Conservation (phyloP, 1,284 basidiomycete genomes). For the Sutorius eximius region DNA sequence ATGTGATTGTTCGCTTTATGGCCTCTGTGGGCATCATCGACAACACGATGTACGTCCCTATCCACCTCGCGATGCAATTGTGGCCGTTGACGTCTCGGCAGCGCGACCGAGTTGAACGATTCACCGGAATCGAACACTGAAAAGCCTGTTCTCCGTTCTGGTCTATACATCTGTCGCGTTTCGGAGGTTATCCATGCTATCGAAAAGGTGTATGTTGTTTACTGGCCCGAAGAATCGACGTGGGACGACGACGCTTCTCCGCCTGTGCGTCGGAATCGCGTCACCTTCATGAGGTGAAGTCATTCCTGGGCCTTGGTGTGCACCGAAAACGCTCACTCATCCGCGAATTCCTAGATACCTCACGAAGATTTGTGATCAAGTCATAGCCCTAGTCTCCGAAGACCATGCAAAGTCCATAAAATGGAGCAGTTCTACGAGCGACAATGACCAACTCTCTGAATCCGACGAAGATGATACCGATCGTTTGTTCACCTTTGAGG, state of each 20-base stretch:
- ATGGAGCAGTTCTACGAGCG: slow-evolving; percentile 39
- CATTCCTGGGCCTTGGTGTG: background rate
- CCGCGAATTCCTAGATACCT: slow-evolving; percentile 42
- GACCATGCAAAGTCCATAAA: slow-evolving; percentile 44
- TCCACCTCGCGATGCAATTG: background rate
- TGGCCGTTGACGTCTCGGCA: slow-evolving; percentile 2
- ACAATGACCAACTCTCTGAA: slow-evolving; percentile 27
- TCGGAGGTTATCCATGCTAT: background rate
- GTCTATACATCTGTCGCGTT: slow-evolving; percentile 45
- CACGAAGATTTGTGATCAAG: slow-evolving; percentile 55
- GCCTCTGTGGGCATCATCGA: slow-evolving; percentile 37
- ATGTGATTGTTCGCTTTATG: slow-evolving; percentile 49
- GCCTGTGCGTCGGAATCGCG: slow-evolving; percentile 49
- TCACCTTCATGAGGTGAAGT: slow-evolving; percentile 59
- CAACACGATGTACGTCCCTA: slow-evolving; percentile 36
- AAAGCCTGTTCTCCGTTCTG: slow-evolving; percentile 44
- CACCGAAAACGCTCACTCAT: background rate
- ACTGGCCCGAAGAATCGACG: slow-evolving; percentile 63
- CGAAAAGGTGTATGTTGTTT: slow-evolving; percentile 46
- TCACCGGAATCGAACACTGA: slow-evolving; percentile 15
- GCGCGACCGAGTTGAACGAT: slow-evolving; percentile 14
- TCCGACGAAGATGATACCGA: slow-evolving; percentile 43
- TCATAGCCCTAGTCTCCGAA: slow-evolving; percentile 47
- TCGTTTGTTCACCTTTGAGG: slow-evolving; percentile 55
- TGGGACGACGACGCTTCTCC: slow-evolving; percentile 55